Evolutionary conservation across 2,329 filamentous ascomycete species (phyloP), one percentile per base, ranked within the genome.

Genomic region (Mycocentrospora acerina): DNA sequence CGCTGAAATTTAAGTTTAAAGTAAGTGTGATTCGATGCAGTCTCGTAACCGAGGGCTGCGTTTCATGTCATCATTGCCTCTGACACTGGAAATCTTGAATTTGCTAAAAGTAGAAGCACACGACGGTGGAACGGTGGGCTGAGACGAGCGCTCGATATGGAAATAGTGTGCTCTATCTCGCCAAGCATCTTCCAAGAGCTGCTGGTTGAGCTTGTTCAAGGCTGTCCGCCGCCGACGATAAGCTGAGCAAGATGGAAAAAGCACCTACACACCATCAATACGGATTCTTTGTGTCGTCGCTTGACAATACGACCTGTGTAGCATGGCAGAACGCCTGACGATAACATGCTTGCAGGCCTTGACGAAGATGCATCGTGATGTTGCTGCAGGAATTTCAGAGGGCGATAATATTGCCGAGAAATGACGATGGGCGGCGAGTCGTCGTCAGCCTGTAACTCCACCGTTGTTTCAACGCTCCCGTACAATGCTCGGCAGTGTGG

Each of bases 401-500:
- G 24, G 30, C 36, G 25, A 35, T 34, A 29, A 34, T 34, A 26
- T 25, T 32, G 19, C 25, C 26, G 14, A 34, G 37, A 35, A n/a
- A 40, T 35, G 37, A 35, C 11, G 15, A 31, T 22, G 18, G 11
- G 24, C 29, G 32, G 8, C 24, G 11, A 19, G 19, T 16, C 9
- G n/a, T 8, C 35, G 15, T 35, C 31, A 32, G 33, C 34, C 25
- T 35, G 29, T 53, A 46, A 48, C 53, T 47, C 50, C 28, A 32
- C 42, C 48, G 34, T 57, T 52, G 34, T 57, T 52, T 57, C 45
- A 39, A 46, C 19, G 17, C 10, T 29, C 15, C 26, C n/a, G 11
- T 27, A 22, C 6, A 10, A 5, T 6, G 19, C 19, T n/a, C n/a
- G n/a, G n/a, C n/a, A n/a, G n/a, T n/a, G n/a, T n/a, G n/a, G n/a